Conservation (phyloP, 352 stramenopile species). For the Pythium phragmitis region DNA sequence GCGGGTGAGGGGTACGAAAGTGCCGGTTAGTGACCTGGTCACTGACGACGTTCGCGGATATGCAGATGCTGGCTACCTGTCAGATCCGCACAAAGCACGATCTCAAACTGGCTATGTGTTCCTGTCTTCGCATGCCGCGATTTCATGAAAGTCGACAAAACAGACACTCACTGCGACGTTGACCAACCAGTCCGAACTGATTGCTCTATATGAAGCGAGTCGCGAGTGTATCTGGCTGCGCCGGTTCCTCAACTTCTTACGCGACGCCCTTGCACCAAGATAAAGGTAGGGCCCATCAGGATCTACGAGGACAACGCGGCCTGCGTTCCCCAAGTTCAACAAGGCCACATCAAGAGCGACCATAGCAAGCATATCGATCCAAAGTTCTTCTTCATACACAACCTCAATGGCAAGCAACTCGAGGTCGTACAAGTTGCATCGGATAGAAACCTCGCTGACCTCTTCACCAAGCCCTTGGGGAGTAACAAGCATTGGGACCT, state of each 20-base stretch:
- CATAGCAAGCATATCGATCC: slow-evolving; percentile 29
- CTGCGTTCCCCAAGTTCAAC: too few species aligned
- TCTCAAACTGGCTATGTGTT: slow-evolving; percentile 28
- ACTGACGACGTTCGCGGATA: not conserved
- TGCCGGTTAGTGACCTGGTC: not conserved
- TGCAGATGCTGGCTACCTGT: slow-evolving; percentile 22
- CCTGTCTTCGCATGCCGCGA: slow-evolving; percentile 17
- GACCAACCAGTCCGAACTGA: slow-evolving; percentile 22
- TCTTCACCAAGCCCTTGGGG: slow-evolving; percentile 27
- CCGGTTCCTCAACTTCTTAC: slow-evolving; percentile 24
- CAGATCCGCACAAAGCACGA: slow-evolving; percentile 22
- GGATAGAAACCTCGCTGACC: slow-evolving; percentile 22
- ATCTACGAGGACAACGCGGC: too few species aligned
- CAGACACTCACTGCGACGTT: slow-evolving; percentile 21
- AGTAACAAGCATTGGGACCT: too few species aligned
- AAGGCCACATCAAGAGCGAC: too few species aligned
- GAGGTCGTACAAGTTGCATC: slow-evolving; percentile 17
- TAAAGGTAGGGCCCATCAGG: too few species aligned
- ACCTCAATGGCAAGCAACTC: slow-evolving; percentile 24
- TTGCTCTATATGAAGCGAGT: slow-evolving; percentile 10
- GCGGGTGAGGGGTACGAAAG: slow-evolving; percentile 1
- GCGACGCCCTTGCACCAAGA: too few species aligned
- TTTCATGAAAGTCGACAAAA: slow-evolving; percentile 25
- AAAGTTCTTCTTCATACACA: slow-evolving; percentile 32
- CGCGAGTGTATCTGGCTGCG: slow-evolving; percentile 24